Conservation (phyloP, 164 flowering plant species). For the Magnolia changhungtana region DNA sequence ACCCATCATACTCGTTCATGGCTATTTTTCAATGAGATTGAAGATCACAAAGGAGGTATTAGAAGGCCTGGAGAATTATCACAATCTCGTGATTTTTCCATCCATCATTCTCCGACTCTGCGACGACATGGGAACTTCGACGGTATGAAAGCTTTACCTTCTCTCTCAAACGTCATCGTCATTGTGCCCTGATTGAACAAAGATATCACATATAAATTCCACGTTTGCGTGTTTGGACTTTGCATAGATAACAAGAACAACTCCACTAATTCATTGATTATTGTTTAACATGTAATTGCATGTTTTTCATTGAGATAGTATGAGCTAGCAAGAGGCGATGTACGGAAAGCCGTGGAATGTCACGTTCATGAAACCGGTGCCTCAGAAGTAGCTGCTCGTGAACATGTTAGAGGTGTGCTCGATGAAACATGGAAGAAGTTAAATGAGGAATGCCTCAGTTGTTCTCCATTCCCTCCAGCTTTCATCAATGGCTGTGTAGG, state of each 20-base stretch:
- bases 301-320: neutral
- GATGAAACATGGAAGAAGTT: conserved; percentile 18
- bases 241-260: too few species aligned
- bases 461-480: neutral
- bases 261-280: neutral
- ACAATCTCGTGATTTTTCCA: conserved; percentile 1
- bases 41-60: conserved; percentile 6
- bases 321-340: conserved; percentile 18
- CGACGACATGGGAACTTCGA: conserved; percentile 25
- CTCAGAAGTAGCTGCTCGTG: conserved; percentile 18
- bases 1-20: conserved; percentile 20
- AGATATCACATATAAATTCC: too few species aligned
- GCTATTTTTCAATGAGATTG: conserved; percentile 24
- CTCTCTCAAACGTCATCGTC: neutral
- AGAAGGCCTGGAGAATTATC: neutral
- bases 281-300: neutral
- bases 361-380: conserved; percentile 24
- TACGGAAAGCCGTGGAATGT: conserved; percentile 15
- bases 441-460: neutral
- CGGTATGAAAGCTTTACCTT: conserved; percentile 4
- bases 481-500: neutral
- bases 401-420: conserved; percentile 11
- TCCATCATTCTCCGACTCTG: conserved; percentile 31
- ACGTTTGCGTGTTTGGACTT: too few species aligned
- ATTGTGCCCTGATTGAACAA: too few species aligned